Evolutionary conservation across 257 asterid species (phyloP).

Genomic region (Plantago major): DNA sequence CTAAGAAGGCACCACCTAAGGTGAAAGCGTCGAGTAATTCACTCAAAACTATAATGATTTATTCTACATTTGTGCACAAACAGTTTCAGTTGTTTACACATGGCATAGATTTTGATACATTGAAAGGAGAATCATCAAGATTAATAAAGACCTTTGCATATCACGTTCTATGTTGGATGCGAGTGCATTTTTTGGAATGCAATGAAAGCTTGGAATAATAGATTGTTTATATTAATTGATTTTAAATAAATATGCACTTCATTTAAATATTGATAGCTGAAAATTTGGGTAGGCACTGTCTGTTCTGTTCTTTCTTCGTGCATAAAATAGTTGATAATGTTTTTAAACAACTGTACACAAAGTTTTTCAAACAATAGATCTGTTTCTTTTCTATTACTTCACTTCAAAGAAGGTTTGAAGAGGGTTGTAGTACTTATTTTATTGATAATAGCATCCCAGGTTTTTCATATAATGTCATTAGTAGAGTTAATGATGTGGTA

Average conservation of each 20-base stretch:
- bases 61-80: conserved; percentile 16
- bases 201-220: background rate
- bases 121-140: background rate
- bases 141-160: background rate
- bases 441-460: background rate
- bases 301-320: too few relatives aligned
- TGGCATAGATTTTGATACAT: background rate
- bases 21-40: conserved; percentile 39
- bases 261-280: too few relatives aligned
- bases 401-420: too few relatives aligned
- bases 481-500: background rate
- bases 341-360: too few relatives aligned
- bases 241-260: background rate
- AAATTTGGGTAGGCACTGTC: too few relatives aligned
- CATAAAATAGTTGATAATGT: too few relatives aligned
- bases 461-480: background rate
- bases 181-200: background rate
- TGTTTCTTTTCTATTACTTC: too few relatives aligned
- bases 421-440: too few relatives aligned
- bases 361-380: too few relatives aligned
- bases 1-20: conserved; percentile 44
- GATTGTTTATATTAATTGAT: background rate
- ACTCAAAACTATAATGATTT: conserved; percentile 18
- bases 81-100: background rate
- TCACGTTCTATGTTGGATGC: background rate